phyloP scores from a whole-genome alignment of 306 rosid genomes.

The Amphicarpaea edgeworthii region DNA sequence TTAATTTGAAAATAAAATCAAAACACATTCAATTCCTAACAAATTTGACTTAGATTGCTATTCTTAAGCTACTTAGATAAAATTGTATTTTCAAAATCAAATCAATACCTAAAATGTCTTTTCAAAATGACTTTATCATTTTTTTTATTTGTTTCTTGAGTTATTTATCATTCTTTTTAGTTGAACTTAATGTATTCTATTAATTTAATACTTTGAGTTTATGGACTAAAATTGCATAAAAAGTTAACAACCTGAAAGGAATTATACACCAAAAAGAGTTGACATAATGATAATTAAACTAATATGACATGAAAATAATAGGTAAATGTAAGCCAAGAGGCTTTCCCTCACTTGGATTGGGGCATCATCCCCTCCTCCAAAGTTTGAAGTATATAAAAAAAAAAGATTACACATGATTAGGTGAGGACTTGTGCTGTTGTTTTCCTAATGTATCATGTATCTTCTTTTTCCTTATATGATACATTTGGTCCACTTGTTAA shows the following conservation, averaged over 20 bases:
- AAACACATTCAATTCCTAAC: background rate
- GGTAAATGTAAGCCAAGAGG: no score
- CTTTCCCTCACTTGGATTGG: no score
- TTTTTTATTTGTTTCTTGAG: background rate
- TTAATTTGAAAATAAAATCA: background rate
- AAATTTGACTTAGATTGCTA: background rate
- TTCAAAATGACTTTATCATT: no score
- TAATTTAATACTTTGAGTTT: background rate
- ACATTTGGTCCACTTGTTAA: background rate
- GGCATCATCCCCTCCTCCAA: no score
- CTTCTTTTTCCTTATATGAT: background rate
- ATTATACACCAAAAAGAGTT: background rate
- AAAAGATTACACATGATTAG: background rate
- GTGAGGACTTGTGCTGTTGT: background rate
- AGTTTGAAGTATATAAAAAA: no score
- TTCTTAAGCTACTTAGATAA: background rate
- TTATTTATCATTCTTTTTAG: background rate
- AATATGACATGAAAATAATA: slow-evolving; percentile 7
- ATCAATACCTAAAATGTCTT: background rate
- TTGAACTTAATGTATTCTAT: background rate
- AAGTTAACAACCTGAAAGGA: background rate
- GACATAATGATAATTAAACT: slow-evolving; percentile 15
- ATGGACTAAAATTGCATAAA: background rate
- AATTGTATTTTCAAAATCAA: background rate
- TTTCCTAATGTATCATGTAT: background rate